These are phyloP conservation scores for Ceriops zippeliana DNA, from an alignment of 345 rosid genomes.

Conservation along the genomic window DNA sequence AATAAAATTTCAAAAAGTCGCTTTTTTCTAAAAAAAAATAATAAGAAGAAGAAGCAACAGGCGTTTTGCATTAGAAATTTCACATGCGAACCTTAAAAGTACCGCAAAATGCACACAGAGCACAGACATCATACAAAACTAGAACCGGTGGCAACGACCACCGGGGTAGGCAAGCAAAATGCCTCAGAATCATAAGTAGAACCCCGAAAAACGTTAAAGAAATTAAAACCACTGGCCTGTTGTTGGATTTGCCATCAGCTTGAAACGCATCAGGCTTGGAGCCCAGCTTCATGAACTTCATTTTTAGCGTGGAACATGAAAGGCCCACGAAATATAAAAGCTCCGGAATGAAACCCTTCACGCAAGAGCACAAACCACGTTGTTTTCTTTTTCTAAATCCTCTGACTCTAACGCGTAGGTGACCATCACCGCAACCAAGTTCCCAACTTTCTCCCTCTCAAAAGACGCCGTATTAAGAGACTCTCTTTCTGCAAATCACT, in stretches of 20 bases:
- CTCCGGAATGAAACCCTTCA: slow-evolving; percentile 14
- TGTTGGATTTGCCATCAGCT: slow-evolving; percentile 59
- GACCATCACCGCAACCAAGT: background rate
- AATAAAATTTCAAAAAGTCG: background rate
- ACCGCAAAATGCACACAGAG: background rate
- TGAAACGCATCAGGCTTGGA: slow-evolving; percentile 86
- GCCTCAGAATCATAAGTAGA: background rate
- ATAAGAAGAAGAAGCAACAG: background rate
- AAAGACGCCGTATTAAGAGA: background rate
- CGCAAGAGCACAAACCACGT: slow-evolving; percentile 7
- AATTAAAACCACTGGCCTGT: slow-evolving; percentile 44
- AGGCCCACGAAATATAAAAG: background rate
- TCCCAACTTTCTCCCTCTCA: background rate
- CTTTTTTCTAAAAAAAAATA: background rate
- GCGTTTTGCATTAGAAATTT: background rate
- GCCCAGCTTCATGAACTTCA: slow-evolving; percentile 97
- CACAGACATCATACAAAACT: background rate
- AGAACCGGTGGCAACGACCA: background rate
- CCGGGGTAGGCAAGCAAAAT: background rate
- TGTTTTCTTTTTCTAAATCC: too few relatives aligned
- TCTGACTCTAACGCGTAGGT: background rate
- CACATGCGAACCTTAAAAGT: background rate
- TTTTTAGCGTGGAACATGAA: slow-evolving; percentile 29
- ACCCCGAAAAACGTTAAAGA: background rate
- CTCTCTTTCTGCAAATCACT: background rate